Evolutionary conservation across 768 basidiomycete species (phyloP).

Genomic region (Strobilomyces confusus): DNA sequence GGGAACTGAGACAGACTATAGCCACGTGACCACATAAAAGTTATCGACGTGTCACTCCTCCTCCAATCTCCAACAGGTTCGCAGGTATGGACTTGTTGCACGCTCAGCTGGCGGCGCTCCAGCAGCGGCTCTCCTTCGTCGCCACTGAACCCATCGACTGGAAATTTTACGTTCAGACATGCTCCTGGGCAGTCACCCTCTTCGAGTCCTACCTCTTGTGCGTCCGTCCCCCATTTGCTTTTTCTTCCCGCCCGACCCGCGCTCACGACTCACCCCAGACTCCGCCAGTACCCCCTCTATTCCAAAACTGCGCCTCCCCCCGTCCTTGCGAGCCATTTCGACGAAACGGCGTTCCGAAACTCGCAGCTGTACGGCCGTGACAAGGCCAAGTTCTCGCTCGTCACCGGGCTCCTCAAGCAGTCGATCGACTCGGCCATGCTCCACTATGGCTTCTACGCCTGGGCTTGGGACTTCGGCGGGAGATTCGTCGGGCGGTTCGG

Average conservation of each 20-base stretch:
- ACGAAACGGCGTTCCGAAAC: conserved; percentile 71
- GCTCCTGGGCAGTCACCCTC: conserved; percentile 72
- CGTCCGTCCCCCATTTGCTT: conserved; percentile 29
- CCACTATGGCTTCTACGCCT: conserved; percentile 74
- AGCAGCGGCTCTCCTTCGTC: conserved; percentile 67
- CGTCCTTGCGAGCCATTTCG: conserved; percentile 66
- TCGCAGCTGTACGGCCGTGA: conserved; percentile 89
- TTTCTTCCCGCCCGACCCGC: neutral
- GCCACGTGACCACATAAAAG: conserved; percentile 16
- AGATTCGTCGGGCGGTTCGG: conserved; percentile 46
- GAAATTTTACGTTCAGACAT: conserved; percentile 74
- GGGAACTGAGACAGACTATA: too few species aligned
- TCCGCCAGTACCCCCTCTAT: conserved; percentile 85
- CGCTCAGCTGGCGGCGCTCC: conserved; percentile 50
- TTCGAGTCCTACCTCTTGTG: conserved; percentile 89
- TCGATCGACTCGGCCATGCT: conserved; percentile 64
- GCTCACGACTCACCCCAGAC: conserved; percentile 17
- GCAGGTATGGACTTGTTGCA: conserved; percentile 58
- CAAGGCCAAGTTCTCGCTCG: conserved; percentile 79
- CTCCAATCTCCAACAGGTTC: neutral
- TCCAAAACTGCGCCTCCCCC: conserved; percentile 69
- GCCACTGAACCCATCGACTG: conserved; percentile 71
- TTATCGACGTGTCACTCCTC: conserved; percentile 9
- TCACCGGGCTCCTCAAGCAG: conserved; percentile 74
- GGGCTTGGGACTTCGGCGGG: conserved; percentile 74